Percentiles rank a stretch among this genome's conserved stretches.
These are phyloP conservation scores for Tetrapisispora arboricola DNA, from an alignment of 805 yeast genomes.

Conservation along the genomic window DNA sequence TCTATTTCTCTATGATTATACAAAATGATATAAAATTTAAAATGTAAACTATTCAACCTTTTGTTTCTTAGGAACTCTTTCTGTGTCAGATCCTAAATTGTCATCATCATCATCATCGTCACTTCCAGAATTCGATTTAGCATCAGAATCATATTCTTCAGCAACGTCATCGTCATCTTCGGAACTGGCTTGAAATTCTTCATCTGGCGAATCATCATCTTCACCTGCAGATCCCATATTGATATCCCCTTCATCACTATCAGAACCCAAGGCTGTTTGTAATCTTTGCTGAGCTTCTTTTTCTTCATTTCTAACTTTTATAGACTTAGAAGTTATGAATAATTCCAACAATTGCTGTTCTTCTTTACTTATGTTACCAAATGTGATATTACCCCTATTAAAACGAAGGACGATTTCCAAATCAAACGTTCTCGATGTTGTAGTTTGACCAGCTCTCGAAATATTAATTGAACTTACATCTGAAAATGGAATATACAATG, in stretches of 20 bases:
- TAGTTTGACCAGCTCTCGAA: slow-evolving; percentile 79
- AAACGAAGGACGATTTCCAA: slow-evolving; percentile 64
- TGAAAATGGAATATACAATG: slow-evolving; percentile 77
- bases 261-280: slow-evolving; percentile 64
- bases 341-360: slow-evolving; percentile 75
- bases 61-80: slow-evolving; percentile 33
- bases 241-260: slow-evolving; percentile 39
- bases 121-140: slow-evolving; percentile 4
- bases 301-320: slow-evolving; percentile 79
- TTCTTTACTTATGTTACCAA: slow-evolving; percentile 81
- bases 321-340: slow-evolving; percentile 65
- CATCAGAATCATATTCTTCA: slow-evolving; percentile 74
- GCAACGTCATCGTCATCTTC: slow-evolving; percentile 62
- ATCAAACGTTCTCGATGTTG: slow-evolving; percentile 84
- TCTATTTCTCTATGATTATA: neutral
- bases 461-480: slow-evolving; percentile 71
- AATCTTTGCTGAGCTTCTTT: slow-evolving; percentile 75
- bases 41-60: slow-evolving; percentile 13
- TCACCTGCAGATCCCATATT: slow-evolving; percentile 64
- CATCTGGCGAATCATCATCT: slow-evolving; percentile 74
- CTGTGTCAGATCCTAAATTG: slow-evolving; percentile 25
- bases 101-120: slow-evolving; percentile 23
- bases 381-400: slow-evolving; percentile 61
- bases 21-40: neutral
- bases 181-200: slow-evolving; percentile 54